Evolutionary conservation across 2,329 filamentous ascomycete species (phyloP), one percentile per base, ranked within the genome.

Genomic region (Colletotrichum caudatum): DNA sequence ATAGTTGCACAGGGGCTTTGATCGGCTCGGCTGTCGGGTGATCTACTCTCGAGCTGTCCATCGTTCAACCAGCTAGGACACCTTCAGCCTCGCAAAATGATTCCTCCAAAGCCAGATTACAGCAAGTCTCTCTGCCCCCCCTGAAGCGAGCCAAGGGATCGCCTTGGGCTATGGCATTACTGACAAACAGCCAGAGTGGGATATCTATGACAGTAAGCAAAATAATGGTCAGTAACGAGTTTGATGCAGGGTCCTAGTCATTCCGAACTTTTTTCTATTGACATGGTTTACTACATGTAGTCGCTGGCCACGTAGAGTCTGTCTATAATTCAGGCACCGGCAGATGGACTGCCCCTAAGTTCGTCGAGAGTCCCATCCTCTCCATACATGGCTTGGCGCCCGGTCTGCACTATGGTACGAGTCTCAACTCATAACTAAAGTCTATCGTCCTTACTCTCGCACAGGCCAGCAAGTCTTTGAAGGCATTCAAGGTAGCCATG

Each of bases 301-400:
- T 66, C 16, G 56, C 46, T 41, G 64, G 64, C 7, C 64, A 66
- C 16, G 64, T 61, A 44, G 64, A 66, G 29, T 66, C 35, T n/a
- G 8, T 18, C 3, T 66, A 53, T 8, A 39, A 66, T 11, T 5
- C 12, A 0, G 23, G 6, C n/a, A 56, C 48, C 4, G 65, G 57
- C 8, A 33, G 23, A 11, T 67, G 65, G 65, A 46, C 58, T 7
- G n/a, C 6, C 11, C 65, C 65, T 3, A 16, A 37, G 50, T 62
- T 67, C 11, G 12, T 67, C 6, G 50, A 56, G 16, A 62, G n/a
- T 6, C 65, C 65, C 1, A 29, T 29, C 14, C 57, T 67, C 9
- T 56, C 58, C 14, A 39, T 67, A 20, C 57, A 62, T 9, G 65
- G 65, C 4, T 16, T 67, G 7, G 58, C 57, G 1, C 65, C 65